A percentile compares a stretch with the other conserved stretches of the same genome.
These are phyloP conservation scores for Trichaptum fuscoviolaceum DNA, from an alignment of 768 basidiomycete genomes.

Conservation along the genomic window DNA sequence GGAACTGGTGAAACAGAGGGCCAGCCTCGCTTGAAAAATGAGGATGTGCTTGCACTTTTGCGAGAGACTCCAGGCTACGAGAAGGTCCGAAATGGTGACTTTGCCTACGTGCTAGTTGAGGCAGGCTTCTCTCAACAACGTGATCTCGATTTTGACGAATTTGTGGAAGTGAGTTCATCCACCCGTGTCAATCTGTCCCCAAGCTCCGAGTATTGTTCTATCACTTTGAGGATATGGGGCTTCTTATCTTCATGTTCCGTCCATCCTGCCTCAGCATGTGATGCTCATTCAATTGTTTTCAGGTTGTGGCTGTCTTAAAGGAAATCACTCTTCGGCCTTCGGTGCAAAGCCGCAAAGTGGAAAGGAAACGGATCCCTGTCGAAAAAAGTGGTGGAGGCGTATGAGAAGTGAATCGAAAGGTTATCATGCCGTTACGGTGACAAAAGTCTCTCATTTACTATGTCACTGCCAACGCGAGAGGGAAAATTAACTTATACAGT, in stretches of 20 bases:
- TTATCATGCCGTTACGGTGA: background rate
- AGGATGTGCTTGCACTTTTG: conserved; percentile 30
- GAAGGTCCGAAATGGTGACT: conserved; percentile 53
- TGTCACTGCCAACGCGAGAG: too few relatives aligned
- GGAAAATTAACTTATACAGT: too few relatives aligned
- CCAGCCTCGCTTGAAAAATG: conserved; percentile 33
- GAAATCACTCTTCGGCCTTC: conserved; percentile 50
- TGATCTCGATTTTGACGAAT: conserved; percentile 76
- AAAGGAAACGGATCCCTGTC: conserved; percentile 44
- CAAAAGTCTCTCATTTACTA: background rate
- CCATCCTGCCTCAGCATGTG: conserved; percentile 33
- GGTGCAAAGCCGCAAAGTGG: conserved; percentile 27
- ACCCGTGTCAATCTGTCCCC: conserved; percentile 6
- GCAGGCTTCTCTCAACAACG: conserved; percentile 57
- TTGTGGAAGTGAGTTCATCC: conserved; percentile 64
- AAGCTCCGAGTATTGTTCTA: conserved; percentile 1
- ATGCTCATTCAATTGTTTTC: conserved; percentile 1
- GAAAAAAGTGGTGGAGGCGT: conserved; percentile 52
- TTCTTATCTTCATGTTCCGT: conserved; percentile 51
- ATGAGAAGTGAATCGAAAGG: conserved; percentile 14
- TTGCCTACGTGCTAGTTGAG: conserved; percentile 70
- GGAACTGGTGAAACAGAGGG: conserved; percentile 23
- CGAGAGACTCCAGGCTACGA: conserved; percentile 44
- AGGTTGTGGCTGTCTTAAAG: conserved; percentile 74
- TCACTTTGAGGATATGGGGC: background rate